phyloP scores from a whole-genome alignment of 768 basidiomycete species.

The Leccinellum albellum region DNA sequence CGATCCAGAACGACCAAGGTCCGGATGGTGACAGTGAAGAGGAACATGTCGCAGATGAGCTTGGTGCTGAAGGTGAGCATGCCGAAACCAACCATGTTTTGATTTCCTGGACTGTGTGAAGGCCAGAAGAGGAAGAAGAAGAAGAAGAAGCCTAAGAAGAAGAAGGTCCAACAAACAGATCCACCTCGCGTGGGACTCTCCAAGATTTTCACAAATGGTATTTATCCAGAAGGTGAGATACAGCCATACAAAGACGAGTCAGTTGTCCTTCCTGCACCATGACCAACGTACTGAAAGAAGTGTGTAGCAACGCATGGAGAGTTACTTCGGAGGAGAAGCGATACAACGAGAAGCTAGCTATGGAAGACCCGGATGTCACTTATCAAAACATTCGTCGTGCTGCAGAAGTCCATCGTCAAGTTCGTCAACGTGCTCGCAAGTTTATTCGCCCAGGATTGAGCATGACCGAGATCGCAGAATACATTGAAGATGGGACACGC shows the following conservation, averaged over 20 bases:
- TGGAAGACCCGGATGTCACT: conserved; percentile 78
- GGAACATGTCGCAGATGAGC: conserved; percentile 27
- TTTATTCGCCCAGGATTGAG: conserved; percentile 89
- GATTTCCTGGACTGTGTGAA: conserved; percentile 11
- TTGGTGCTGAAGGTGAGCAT: conserved; percentile 27
- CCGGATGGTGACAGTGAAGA: conserved; percentile 33
- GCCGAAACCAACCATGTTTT: not conserved
- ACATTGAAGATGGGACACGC: conserved; percentile 89
- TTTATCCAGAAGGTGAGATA: conserved; percentile 88
- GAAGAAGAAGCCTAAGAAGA: conserved; percentile 90
- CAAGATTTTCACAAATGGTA: conserved; percentile 82
- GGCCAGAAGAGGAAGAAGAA: conserved; percentile 88
- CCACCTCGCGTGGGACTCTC: conserved; percentile 88
- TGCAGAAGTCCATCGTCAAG: conserved; percentile 94
- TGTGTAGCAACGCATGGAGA: conserved; percentile 77
- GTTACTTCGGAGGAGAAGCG: conserved; percentile 89
- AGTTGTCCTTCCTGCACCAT: conserved; percentile 29
- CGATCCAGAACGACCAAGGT: conserved; percentile 17
- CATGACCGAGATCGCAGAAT: conserved; percentile 90
- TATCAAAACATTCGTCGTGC: conserved; percentile 89
- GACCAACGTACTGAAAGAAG: not conserved
- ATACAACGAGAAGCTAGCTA: conserved; percentile 70
- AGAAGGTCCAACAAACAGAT: conserved; percentile 78
- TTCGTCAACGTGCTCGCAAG: conserved; percentile 76
- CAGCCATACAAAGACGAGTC: conserved; percentile 91